Evolutionary conservation across 345 rosid genomes (phyloP).

Genomic region (Salix purpurea): DNA sequence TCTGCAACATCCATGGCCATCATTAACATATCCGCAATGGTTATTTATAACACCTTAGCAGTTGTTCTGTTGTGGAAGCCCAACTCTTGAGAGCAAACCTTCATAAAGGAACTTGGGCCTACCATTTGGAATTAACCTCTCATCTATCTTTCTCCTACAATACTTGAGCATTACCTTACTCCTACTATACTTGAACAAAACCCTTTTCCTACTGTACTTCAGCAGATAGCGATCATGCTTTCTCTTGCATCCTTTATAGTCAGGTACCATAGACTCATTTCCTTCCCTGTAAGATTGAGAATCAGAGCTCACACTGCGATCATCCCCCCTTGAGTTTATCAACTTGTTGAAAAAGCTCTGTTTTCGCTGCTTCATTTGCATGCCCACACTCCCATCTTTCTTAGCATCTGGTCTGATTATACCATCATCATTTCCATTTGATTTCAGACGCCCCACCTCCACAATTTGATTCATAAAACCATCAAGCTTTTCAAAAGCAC

Average conservation of each 20-base stretch:
- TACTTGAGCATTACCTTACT: conserved; percentile 35
- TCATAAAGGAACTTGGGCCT: conserved; percentile 13
- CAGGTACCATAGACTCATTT: neutral
- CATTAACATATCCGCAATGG: neutral
- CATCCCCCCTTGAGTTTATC: conserved; percentile 19
- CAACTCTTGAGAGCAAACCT: conserved; percentile 7
- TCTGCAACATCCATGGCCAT: neutral
- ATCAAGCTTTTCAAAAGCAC: conserved; percentile 5
- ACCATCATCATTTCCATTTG: neutral
- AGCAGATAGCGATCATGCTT: conserved; percentile 32
- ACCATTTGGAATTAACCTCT: neutral
- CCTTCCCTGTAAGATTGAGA: conserved; percentile 14
- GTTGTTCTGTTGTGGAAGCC: neutral
- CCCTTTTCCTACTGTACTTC: conserved; percentile 37
- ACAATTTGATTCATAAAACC: neutral
- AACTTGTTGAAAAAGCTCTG: conserved; percentile 26
- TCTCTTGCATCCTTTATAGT: neutral
- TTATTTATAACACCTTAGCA: conserved; percentile 11
- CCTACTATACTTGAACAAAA: conserved; percentile 33
- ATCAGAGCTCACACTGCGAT: conserved; percentile 15
- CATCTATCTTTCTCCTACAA: conserved; percentile 29
- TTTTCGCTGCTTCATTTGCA: conserved; percentile 19
- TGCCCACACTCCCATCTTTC: neutral
- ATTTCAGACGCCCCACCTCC: neutral
- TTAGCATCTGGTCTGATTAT: neutral